phyloP scores from a whole-genome alignment of 371 early-diverging fungal species.

The Mortierella sp. region DNA sequence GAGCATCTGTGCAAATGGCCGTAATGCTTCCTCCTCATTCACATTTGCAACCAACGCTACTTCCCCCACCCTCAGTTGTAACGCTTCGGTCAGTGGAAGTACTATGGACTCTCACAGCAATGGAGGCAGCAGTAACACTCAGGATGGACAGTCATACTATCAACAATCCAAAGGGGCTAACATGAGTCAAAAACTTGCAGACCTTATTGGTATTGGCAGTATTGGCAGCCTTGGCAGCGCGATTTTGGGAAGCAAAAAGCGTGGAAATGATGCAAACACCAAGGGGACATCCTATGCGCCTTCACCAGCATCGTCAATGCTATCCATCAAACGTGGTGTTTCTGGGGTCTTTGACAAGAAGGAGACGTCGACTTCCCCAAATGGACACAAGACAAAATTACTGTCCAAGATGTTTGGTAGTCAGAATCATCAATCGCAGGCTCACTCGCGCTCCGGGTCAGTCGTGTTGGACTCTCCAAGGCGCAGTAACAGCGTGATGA shows the following conservation, averaged over 20 bases:
- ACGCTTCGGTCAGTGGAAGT: not conserved
- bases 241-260: conserved; percentile 26
- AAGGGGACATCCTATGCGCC: not conserved
- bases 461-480: not conserved
- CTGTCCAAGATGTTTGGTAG: conserved; percentile 12
- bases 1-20: not conserved
- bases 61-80: conserved; percentile 2
- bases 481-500: not conserved
- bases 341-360: conserved; percentile 3
- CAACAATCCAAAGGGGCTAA: conserved; percentile 1
- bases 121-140: not conserved
- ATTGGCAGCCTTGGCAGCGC: conserved; percentile 8
- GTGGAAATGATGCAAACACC: conserved; percentile 26
- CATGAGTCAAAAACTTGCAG: conserved; percentile 21
- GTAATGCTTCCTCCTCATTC: not conserved
- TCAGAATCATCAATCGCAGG: conserved; percentile 10
- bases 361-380: conserved; percentile 1
- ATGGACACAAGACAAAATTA: conserved; percentile 7
- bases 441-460: not conserved
- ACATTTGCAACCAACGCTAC: not conserved
- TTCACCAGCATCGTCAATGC: conserved; percentile 3
- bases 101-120: not conserved
- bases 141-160: conserved; percentile 2
- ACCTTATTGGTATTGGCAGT: conserved; percentile 6
- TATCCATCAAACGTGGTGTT: not conserved